A percentile compares a stretch with the other conserved stretches of the same genome.
phyloP scores from a whole-genome alignment of 2,329 filamentous ascomycete genomes.

The Plenodomus lindquistii region DNA sequence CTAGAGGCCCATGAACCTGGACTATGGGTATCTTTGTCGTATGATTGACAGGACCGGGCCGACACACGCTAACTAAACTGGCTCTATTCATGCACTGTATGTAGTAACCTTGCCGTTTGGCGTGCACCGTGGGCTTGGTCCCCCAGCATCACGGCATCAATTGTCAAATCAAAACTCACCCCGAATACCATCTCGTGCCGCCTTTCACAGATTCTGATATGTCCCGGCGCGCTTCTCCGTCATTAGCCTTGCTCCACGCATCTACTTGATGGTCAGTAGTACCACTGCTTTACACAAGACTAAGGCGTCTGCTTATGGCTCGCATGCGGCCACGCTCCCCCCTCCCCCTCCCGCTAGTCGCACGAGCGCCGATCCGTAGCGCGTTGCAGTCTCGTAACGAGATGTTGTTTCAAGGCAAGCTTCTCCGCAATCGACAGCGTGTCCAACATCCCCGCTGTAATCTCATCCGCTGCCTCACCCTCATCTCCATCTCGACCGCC shows the following conservation, averaged over 20 bases:
- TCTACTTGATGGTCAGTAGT: too few relatives aligned
- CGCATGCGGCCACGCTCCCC: neutral
- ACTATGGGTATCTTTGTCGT: neutral
- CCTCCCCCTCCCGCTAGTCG: neutral
- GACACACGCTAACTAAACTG: neutral
- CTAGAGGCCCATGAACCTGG: neutral
- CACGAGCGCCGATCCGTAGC: neutral
- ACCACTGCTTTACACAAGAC: neutral
- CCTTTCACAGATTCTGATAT: too few relatives aligned
- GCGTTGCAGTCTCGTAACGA: conserved; percentile 4
- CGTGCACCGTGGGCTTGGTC: too few relatives aligned
- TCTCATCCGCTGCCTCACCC: neutral
- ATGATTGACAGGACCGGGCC: neutral
- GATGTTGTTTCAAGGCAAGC: conserved; percentile 10
- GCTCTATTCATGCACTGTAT: neutral
- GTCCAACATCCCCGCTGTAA: conserved; percentile 4
- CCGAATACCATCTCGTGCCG: too few relatives aligned
- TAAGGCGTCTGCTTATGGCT: neutral
- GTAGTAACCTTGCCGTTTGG: too few relatives aligned
- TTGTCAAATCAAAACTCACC: too few relatives aligned
- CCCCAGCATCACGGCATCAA: too few relatives aligned
- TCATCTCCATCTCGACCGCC: neutral
- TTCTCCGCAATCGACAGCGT: conserved; percentile 12
- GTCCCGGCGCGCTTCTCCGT: too few relatives aligned
- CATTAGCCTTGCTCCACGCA: too few relatives aligned